A percentile compares a stretch with the other conserved stretches of the same genome.
Evolutionary conservation across 2,329 filamentous ascomycete species (phyloP).

Genomic region (Xylaria sp.): DNA sequence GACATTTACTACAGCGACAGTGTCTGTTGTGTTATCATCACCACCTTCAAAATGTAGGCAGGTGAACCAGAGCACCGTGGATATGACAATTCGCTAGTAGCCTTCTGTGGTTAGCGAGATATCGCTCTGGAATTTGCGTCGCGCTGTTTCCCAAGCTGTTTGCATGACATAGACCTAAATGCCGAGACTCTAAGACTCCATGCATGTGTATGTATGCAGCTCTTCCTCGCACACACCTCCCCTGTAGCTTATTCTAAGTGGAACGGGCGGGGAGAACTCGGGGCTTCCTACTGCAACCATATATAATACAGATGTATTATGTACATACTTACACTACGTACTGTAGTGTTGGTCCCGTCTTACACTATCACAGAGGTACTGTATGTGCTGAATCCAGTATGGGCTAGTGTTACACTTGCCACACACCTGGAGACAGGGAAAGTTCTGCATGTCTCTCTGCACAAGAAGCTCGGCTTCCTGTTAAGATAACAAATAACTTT

Average conservation of each 20-base stretch:
- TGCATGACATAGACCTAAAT: constrained; percentile 22
- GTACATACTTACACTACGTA: not conserved
- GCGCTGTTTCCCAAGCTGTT: not conserved
- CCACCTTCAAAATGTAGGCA: not conserved
- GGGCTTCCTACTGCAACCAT: not conserved
- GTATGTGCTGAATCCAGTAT: too few species aligned
- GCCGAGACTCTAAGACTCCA: constrained; percentile 14
- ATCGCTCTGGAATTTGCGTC: not conserved
- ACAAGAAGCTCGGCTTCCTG: constrained; percentile 30
- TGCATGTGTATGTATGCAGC: constrained; percentile 33
- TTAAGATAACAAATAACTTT: constrained; percentile 30
- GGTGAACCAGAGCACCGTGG: not conserved
- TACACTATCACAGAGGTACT: not conserved
- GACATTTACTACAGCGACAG: not conserved
- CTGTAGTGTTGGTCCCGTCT: not conserved
- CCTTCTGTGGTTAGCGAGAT: constrained; percentile 10
- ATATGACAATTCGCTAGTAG: not conserved
- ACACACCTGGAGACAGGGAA: not conserved
- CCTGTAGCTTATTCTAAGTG: constrained; percentile 19
- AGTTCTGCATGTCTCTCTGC: constrained; percentile 13
- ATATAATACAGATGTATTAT: too few species aligned
- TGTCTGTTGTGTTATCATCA: constrained; percentile 6
- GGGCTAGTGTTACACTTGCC: too few species aligned
- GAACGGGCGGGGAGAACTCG: constrained; percentile 12
- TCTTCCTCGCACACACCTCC: constrained; percentile 15